Percentiles rank a stretch among this genome's conserved stretches.
Conservation (phyloP, 805 yeast genomes). For the Kodamaea kaohsiungensis region DNA sequence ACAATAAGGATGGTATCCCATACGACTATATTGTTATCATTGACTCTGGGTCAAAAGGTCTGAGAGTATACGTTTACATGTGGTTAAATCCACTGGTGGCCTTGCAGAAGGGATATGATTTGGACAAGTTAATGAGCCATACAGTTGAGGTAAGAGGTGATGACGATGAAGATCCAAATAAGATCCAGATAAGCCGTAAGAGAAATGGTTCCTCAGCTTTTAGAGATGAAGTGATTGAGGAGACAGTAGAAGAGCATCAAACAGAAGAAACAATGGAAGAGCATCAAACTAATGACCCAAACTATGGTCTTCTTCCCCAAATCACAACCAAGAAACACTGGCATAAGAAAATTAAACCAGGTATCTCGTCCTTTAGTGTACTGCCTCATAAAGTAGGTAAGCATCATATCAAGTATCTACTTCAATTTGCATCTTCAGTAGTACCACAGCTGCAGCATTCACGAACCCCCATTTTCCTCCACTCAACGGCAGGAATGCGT, state of each 20-base stretch:
- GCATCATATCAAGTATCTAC: conserved; percentile 50
- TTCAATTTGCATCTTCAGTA: conserved; percentile 47
- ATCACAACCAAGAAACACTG: conserved; percentile 41
- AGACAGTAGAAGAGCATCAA: too few relatives aligned
- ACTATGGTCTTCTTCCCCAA: conserved; percentile 25
- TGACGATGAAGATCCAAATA: conserved; percentile 11
- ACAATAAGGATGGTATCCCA: conserved; percentile 45
- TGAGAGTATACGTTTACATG: conserved; percentile 59
- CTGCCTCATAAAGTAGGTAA: conserved; percentile 53
- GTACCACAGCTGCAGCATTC: conserved; percentile 61
- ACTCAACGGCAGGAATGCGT: conserved; percentile 72
- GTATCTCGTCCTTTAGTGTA: conserved; percentile 51
- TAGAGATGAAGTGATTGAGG: neutral
- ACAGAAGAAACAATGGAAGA: neutral
- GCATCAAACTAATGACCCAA: conserved; percentile 5
- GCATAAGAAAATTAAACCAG: conserved; percentile 57
- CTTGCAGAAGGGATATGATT: conserved; percentile 16
- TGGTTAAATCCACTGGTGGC: conserved; percentile 48
- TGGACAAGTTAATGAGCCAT: conserved; percentile 14
- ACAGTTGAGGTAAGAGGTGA: conserved; percentile 7
- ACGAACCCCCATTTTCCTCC: conserved; percentile 67
- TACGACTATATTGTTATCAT: conserved; percentile 61
- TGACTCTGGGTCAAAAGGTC: conserved; percentile 69
- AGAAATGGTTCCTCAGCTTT: neutral
- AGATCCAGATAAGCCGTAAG: conserved; percentile 1